A percentile compares a stretch with the other conserved stretches of the same genome.
Evolutionary conservation across 2,329 filamentous ascomycete genomes (phyloP).

Genomic region (Phialocephala sp.): DNA sequence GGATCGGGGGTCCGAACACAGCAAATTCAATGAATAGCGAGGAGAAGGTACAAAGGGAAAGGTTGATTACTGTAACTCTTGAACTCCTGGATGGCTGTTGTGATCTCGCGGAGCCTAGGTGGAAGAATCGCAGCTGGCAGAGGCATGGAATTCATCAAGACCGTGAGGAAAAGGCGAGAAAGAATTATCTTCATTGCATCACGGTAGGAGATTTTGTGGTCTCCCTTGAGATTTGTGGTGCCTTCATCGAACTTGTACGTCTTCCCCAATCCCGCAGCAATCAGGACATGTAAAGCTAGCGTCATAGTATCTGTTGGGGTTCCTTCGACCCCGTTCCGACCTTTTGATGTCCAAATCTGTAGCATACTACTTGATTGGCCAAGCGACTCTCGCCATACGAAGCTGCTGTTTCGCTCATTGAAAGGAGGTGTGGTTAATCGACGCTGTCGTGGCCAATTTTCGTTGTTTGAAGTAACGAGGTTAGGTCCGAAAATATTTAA

Average conservation of each 20-base stretch:
- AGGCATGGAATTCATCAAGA: background rate
- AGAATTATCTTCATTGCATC: slow-evolving; percentile 19
- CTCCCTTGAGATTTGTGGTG: slow-evolving; percentile 25
- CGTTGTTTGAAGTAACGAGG: slow-evolving; percentile 41
- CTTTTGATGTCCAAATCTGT: slow-evolving; percentile 27
- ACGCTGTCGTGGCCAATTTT: slow-evolving; percentile 50
- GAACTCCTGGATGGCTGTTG: slow-evolving; percentile 16
- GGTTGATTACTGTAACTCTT: too few species aligned
- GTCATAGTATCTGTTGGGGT: slow-evolving; percentile 51
- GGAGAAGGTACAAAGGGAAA: too few species aligned
- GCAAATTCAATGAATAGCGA: too few species aligned
- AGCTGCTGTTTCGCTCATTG: slow-evolving; percentile 48
- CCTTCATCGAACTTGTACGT: slow-evolving; percentile 19
- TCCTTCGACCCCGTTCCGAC: slow-evolving; percentile 17
- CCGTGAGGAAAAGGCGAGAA: slow-evolving; percentile 17
- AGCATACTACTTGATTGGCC: slow-evolving; percentile 43
- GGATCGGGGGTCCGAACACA: too few species aligned
- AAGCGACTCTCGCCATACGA: slow-evolving; percentile 47
- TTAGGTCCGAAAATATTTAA: slow-evolving; percentile 43
- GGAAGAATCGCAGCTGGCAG: slow-evolving; percentile 5
- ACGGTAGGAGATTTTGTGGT: slow-evolving; percentile 23
- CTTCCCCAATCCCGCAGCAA: slow-evolving; percentile 52
- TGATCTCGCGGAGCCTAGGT: slow-evolving; percentile 4
- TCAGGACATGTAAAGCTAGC: slow-evolving; percentile 56
- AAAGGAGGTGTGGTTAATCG: slow-evolving; percentile 49